Evolutionary conservation across 2,329 filamentous ascomycete genomes (phyloP).

Genomic region (Thermothelomyces thermophilus): DNA sequence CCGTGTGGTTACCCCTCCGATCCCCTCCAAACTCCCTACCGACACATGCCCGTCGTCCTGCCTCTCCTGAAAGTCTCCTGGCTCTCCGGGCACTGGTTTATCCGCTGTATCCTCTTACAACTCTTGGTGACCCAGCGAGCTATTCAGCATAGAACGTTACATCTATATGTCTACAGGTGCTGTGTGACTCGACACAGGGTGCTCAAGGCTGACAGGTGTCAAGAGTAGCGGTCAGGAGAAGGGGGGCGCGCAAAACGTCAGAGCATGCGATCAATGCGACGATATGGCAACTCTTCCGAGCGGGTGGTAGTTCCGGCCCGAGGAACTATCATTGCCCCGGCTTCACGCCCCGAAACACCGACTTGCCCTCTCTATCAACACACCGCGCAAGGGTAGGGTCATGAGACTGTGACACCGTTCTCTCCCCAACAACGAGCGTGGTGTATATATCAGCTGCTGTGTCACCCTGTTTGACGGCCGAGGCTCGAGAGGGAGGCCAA

Average conservation of each 20-base stretch:
- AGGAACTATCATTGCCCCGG: no score
- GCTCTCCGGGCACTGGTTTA: no score
- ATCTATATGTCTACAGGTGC: background rate
- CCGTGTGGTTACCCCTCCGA: background rate
- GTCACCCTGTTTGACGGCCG: slow-evolving; percentile 1
- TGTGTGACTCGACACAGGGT: slow-evolving; percentile 2
- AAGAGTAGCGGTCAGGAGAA: slow-evolving; percentile 9
- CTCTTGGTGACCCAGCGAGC: background rate
- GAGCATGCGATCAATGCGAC: no score
- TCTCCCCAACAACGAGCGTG: background rate
- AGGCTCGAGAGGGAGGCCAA: background rate
- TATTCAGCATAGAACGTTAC: background rate
- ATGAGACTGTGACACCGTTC: background rate
- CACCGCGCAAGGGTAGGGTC: no score
- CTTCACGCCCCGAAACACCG: no score
- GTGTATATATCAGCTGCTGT: background rate
- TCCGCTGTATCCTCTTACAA: background rate
- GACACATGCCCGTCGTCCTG: no score
- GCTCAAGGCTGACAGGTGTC: background rate
- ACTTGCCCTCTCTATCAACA: no score
- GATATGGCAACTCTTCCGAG: no score
- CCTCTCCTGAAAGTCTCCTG: no score
- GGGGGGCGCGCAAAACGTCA: no score
- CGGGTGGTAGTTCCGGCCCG: no score
- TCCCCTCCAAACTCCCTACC: background rate